These are phyloP conservation scores for Leccinellum luteum DNA, from an alignment of 768 basidiomycete species.

Conservation along the genomic window DNA sequence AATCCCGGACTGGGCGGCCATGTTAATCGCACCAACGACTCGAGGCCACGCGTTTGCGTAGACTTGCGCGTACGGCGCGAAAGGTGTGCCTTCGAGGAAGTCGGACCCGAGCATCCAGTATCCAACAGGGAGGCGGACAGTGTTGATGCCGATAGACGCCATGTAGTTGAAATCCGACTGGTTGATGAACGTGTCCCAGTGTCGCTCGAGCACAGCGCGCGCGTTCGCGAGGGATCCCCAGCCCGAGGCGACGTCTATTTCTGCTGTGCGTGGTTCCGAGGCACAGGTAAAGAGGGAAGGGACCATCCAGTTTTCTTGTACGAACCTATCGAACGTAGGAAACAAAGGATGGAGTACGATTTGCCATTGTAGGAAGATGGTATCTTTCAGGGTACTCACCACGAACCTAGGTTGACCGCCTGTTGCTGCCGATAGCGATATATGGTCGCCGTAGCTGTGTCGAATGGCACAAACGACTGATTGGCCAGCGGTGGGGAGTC, in stretches of 20 bases:
- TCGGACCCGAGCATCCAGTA: conserved; percentile 39
- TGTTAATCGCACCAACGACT: conserved; percentile 41
- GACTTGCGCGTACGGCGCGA: conserved; percentile 39
- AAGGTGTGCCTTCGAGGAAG: conserved; percentile 36
- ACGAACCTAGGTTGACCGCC: conserved; percentile 22
- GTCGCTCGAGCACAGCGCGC: conserved; percentile 56
- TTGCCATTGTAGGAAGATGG: background rate
- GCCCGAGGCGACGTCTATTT: conserved; percentile 66
- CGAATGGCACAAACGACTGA: conserved; percentile 15
- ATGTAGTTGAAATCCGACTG: conserved; percentile 67
- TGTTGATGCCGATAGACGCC: conserved; percentile 53
- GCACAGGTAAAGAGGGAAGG: conserved; percentile 64
- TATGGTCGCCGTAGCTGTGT: conserved; percentile 9
- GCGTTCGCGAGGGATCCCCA: conserved; percentile 38
- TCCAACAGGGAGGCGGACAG: conserved; percentile 63
- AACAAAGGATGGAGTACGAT: background rate
- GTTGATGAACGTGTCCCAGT: conserved; percentile 74
- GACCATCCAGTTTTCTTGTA: conserved; percentile 74
- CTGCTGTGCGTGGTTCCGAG: conserved; percentile 46
- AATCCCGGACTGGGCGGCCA: conserved; percentile 39
- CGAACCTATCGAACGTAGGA: conserved; percentile 46
- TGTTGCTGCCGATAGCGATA: conserved; percentile 24
- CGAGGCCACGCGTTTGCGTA: conserved; percentile 40
- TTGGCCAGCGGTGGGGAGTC: conserved; percentile 6
- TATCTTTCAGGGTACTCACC: conserved; percentile 1